Conservation (phyloP, 106 monocot species). For the Apostasia shenzhenica region DNA sequence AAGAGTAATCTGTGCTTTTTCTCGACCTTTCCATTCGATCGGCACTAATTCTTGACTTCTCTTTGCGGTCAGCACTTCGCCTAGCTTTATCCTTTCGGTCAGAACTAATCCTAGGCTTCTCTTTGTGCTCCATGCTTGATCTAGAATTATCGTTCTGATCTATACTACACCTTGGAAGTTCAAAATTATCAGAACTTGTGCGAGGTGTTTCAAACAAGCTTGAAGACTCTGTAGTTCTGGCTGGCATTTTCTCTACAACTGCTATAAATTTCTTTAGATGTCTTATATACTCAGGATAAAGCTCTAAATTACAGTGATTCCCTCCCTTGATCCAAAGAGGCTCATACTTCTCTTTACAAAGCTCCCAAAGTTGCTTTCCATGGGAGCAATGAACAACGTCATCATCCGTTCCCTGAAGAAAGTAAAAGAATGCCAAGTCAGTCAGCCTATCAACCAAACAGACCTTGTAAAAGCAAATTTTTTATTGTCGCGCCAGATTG, state of each 20-base stretch:
- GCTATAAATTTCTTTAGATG: slow-evolving; percentile 69
- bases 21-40: slow-evolving; percentile 53
- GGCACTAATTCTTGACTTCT: slow-evolving; percentile 43
- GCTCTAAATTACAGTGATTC: slow-evolving; percentile 71
- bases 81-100: slow-evolving; percentile 39
- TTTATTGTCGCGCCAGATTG: too few species aligned
- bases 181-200: slow-evolving; percentile 15
- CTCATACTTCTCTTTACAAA: slow-evolving; percentile 63
- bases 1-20: slow-evolving; percentile 32
- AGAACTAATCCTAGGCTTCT: slow-evolving; percentile 33
- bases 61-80: slow-evolving; percentile 32
- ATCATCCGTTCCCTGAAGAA: slow-evolving; percentile 56
- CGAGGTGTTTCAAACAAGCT: slow-evolving; percentile 14
- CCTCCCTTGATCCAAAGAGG: slow-evolving; percentile 75
- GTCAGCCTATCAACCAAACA: too few species aligned
- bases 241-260: slow-evolving; percentile 41
- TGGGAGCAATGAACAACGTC: slow-evolving; percentile 76
- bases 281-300: slow-evolving; percentile 63
- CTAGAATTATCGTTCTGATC: slow-evolving; percentile 24
- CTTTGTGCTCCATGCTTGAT: slow-evolving; percentile 20
- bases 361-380: slow-evolving; percentile 64
- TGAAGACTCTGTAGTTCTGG: slow-evolving; percentile 4
- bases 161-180: slow-evolving; percentile 25
- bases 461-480: too few species aligned
- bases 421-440: neutral